Evolutionary conservation across 2,329 filamentous ascomycete species (phyloP), one percentile per base, ranked within the genome.

Genomic region (Cephalotrichum gorgonifer): DNA sequence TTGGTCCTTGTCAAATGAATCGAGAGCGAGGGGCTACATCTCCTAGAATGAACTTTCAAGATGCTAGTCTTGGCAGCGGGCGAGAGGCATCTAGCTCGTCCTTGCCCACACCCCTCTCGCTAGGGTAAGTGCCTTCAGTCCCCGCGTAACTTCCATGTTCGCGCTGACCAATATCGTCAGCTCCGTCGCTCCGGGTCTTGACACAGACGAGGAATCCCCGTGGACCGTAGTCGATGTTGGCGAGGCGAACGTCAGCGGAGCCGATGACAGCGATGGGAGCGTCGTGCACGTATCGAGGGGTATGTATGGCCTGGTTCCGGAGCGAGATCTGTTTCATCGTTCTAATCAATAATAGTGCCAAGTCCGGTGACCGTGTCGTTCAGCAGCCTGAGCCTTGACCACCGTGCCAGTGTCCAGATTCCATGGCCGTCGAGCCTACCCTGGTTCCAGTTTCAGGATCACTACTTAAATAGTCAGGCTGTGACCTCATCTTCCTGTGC

Each of bases 391-490:
- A 38, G 14, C n/a, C 8, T 25, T 9, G 6, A 6, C 15, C n/a
- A 38, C 14, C 20, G 8, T 8, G n/a, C 17, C 11, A 22, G 9
- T 9, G 8, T 26, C 14, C 17, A 25, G 3, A 38, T 38, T 20
- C 9, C 31, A 15, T 46, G 44, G 44, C 44, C 44, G 17, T 35
- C 44, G 5, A 30, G 26, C 12, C 44, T 46, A 9, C 44, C 44
- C 9, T 46, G 44, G 44, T 46, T 46, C 17, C 44, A 46, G 17
- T 46, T 46, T 30, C 44, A 46, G 30, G 44, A 46, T 23, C 28
- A 26, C 14, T 46, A 46, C 25, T 35, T 46, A 6, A 38, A 30
- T 3, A 20, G 44, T 46, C 11, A 7, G 23, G 22, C 38, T 6
- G n/a, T n/a, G n/a, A n/a, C n/a, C n/a, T n/a, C n/a, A n/a, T n/a